Base-by-base conservation (phyloP, 2,329 filamentous ascomycete genomes). In the Phoma sp. region DNA sequence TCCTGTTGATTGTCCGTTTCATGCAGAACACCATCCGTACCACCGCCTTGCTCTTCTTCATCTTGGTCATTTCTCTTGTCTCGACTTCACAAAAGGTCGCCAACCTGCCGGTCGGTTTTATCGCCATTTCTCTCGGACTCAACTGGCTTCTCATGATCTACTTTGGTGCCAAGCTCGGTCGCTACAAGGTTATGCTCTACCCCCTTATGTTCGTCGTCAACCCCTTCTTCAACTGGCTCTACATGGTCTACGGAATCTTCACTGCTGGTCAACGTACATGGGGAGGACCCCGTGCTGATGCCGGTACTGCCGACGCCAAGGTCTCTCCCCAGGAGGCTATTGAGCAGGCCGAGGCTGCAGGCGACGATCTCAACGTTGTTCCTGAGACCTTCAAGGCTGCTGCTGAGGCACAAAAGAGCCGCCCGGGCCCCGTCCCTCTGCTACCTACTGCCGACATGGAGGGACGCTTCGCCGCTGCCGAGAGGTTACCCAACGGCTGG, bases 111-210 rank as follows among this genome's bases (percentile, higher is more conserved):
- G 88, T 97, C 21, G 93, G 93, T 17, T 97, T 98, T 77, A 96
- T 98, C 66, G 92, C 86, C 27, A 88, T 98, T 27, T 97, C 93
- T 0, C 84, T 98, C 2, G 93, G 94, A 0, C 82, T 98, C 35
- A 98, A 98, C 73, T 98, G 94, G 89, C 73, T 92, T 44, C 85
- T 98, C 74, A 98, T 98, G 94, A 80, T 98, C 58, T 98, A 96
- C 79, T 97, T 98, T 74, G 94, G 92, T 22, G 84, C 88, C 51
- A 92, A 91, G 76, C 84, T 98, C 43, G 88, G 88, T 57, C 85
- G 95, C 10, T 97, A 89, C 80, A 98, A 99, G 81, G 90, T 96
- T 59, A 94, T 91, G 88, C 81, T 98, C 6, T 98, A 98, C 72
- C 94, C 94, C 0, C 68, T 98, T 60, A 97, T 98, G 92, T 98